These are phyloP conservation scores for Citrus inodora DNA, from an alignment of 345 rosid genomes.

Conservation along the genomic window DNA sequence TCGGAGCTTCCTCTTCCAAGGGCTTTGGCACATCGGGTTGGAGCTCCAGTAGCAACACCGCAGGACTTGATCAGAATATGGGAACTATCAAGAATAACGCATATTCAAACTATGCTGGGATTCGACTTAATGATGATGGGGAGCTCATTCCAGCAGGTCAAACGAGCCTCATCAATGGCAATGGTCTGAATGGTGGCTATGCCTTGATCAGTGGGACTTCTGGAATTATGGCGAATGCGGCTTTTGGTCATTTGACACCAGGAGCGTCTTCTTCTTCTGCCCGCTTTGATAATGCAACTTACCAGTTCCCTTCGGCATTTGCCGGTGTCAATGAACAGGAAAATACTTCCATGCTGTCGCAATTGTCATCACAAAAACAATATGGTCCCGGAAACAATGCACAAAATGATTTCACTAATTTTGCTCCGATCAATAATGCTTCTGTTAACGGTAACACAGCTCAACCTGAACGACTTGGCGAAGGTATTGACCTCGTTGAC, in stretches of 20 bases:
- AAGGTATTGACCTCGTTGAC: not conserved
- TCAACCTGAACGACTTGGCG: not conserved
- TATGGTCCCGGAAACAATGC: constrained; percentile 5
- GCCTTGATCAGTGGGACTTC: constrained; percentile 7
- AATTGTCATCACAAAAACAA: not conserved
- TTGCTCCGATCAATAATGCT: not conserved
- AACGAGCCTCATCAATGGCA: not conserved
- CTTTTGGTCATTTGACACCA: not conserved
- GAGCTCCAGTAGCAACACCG: not conserved
- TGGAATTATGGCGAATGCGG: not conserved
- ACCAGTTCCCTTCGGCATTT: not conserved
- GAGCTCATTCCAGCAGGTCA: constrained; percentile 8
- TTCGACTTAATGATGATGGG: constrained; percentile 10
- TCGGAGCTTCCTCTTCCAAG: not conserved
- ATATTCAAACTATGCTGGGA: constrained; percentile 5
- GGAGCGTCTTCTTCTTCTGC: constrained; percentile 7
- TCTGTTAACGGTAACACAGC: not conserved
- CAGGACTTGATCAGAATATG: not conserved
- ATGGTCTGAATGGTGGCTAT: not conserved
- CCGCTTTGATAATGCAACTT: too few species aligned
- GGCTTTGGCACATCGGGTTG: not conserved
- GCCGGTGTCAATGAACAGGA: not conserved
- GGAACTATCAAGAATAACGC: not conserved
- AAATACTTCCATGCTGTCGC: not conserved
- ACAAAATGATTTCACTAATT: not conserved